Base-by-base conservation (phyloP, 768 basidiomycete genomes). In the Tulasnella sp. region DNA sequence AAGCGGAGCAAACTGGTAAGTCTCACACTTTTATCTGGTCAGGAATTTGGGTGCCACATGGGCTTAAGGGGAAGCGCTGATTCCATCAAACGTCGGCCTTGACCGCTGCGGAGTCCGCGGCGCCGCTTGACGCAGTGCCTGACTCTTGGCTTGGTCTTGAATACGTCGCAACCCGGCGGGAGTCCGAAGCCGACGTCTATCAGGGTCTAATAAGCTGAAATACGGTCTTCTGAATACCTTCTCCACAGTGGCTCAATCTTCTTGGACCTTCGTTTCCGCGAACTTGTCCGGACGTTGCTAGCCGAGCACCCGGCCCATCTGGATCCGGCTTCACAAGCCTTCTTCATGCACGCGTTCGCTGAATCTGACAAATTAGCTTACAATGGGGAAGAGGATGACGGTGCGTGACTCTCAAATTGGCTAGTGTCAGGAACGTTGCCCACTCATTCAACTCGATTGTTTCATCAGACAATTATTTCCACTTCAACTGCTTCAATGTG, bases 401-500 rank as follows among this genome's bases (percentile, higher is more conserved):
- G 92, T 92, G 82, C 70, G 87, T 81, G 38, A 42, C 29, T 78
- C 36, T 79, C 38, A 58, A 79, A 78, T 77, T 5, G 69, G 9
- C 12, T 70, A 70, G 69, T 38, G n/a, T 38, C 69, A 42, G 37
- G 37, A 70, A 38, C 69, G 5, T 22, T 36, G 37, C 69, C 69
- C 36, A 70, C 69, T 38, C 36, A 70, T 70, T 70, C 69, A 39
- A 70, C 14, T 14, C 36, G 36, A 34, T 15, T 19, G 29, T 25
- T 4, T 34, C 22, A 25, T 12, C 79, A 94, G 93, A 90, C 37
- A 90, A 88, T 75, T 91, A 90, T 85, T 95, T 95, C 84, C 89
- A 93, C 81, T 96, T 95, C 82, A 94, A 90, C 39, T 94, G 93
- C 82, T 96, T 96, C 86, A 95, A 95, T 79, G 89, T 91, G 19